Evolutionary conservation across 1,284 basidiomycete species (phyloP).

Genomic region (Nidula niveotomentosa): DNA sequence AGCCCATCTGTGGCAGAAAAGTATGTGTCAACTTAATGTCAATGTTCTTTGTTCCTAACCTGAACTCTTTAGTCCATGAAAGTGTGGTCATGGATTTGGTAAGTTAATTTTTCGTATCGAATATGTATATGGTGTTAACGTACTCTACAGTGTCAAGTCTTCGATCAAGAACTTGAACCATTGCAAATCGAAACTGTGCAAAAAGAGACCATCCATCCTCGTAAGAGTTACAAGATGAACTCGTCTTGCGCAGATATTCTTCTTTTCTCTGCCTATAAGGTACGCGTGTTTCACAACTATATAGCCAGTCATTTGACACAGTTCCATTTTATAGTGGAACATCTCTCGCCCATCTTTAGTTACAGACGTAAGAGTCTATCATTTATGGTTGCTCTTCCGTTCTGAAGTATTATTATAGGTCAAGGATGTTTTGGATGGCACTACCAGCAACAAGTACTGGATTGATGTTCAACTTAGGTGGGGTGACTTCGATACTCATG

Average conservation of each 20-base stretch:
- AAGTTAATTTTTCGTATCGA: constrained; percentile 27
- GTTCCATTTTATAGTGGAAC: constrained; percentile 73
- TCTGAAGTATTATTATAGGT: constrained; percentile 40
- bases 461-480: constrained; percentile 97
- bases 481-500: constrained; percentile 99
- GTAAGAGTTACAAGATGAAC: constrained; percentile 99
- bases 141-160: constrained; percentile 82
- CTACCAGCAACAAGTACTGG: constrained; percentile 99
- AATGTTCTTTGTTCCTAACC: constrained; percentile 10
- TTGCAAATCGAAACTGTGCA: constrained; percentile 99
- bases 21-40: constrained; percentile 40
- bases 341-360: constrained; percentile 95
- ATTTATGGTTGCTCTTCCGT: constrained; percentile 3
- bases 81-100: constrained; percentile 97
- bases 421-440: constrained; percentile 96
- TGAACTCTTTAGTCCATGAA: constrained; percentile 60
- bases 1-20: constrained; percentile 99
- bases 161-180: constrained; percentile 98
- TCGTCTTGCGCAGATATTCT: constrained; percentile 96
- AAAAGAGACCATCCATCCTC: constrained; percentile 98
- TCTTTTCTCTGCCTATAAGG: constrained; percentile 94
- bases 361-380: constrained; percentile 70
- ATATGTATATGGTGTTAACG: neutral
- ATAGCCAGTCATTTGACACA: neutral
- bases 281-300: constrained; percentile 17